These are phyloP conservation scores for Chrysoporthe austroafricana DNA, from an alignment of 2,329 filamentous ascomycete species.

Conservation along the genomic window DNA sequence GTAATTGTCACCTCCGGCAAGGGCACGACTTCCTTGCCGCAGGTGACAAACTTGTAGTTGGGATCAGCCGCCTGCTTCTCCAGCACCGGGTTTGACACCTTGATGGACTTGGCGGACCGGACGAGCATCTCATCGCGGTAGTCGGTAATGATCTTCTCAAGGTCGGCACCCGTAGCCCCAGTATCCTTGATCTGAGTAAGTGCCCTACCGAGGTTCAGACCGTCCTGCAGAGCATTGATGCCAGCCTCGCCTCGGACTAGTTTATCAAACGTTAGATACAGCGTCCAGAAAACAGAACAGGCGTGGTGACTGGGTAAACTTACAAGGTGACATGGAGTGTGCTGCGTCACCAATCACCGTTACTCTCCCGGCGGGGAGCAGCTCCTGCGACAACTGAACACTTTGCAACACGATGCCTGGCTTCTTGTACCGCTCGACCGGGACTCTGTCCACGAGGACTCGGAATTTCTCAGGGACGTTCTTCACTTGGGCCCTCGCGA, in stretches of 20 bases:
- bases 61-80: slow-evolving; percentile 1
- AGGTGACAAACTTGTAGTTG: slow-evolving; percentile 19
- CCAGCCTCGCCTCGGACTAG: slow-evolving; percentile 51
- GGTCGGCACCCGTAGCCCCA: slow-evolving; percentile 5
- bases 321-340: slow-evolving; percentile 40
- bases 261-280: neutral
- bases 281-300: neutral
- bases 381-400: slow-evolving; percentile 41
- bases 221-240: slow-evolving; percentile 51
- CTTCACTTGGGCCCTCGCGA: slow-evolving; percentile 9
- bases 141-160: slow-evolving; percentile 10
- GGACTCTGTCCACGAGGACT: slow-evolving; percentile 18
- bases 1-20: slow-evolving; percentile 16
- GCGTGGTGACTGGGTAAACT: slow-evolving; percentile 29
- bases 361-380: slow-evolving; percentile 42
- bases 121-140: slow-evolving; percentile 19
- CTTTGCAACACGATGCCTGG: slow-evolving; percentile 36
- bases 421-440: slow-evolving; percentile 7
- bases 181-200: slow-evolving; percentile 8
- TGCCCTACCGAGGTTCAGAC: slow-evolving; percentile 29
- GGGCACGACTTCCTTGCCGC: slow-evolving; percentile 8
- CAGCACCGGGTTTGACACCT: slow-evolving; percentile 16
- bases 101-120: slow-evolving; percentile 12
- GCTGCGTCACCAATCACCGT: slow-evolving; percentile 51
- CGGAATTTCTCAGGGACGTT: slow-evolving; percentile 9